Evolutionary conservation across 1,284 basidiomycete species (phyloP), one percentile per base, ranked within the genome.

Genomic region (Cryptococcus wingfieldii): DNA sequence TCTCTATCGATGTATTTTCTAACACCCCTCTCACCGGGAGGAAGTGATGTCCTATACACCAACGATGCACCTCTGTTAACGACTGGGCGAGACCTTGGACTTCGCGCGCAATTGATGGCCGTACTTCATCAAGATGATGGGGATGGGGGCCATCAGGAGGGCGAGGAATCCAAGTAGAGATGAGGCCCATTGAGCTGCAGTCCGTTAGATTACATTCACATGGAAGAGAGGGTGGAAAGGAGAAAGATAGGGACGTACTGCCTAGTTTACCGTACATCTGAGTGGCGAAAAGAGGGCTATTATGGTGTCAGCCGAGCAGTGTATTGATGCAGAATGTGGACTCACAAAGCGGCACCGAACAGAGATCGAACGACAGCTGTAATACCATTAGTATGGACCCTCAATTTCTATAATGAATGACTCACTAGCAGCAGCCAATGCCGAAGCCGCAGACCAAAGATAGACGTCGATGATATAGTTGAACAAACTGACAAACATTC

Each of bases 401-500:
- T 16, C 41, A 25, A 4, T 5, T 7, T 49, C 25, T 28, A 34
- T 10, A 7, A 34, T 6, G 16, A 2, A 6, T 25, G 2, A 61
- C 61, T 57, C 53, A 58, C 64, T 83, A 56, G 77, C 78, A 41
- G 73, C 78, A 0, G 80, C 76, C 1, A 83, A 69, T 1, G 80
- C 82, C 3, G 74, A 77, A 27, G 81, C 80, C 1, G 81, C 79
- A 12, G 77, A 73, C 66, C 75, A 72, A n/a, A 82, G 70, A 60
- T 82, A 82, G 6, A 76, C 72, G 62, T 82, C 81, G 62, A 82
- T 77, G 60, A 82, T 74, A 65, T 69, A 79, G 71, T 78, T 77
- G 69, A 77, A 77, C 48, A 79, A 60, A 4, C 71, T 71, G 25
- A 80, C 71, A 69, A 82, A 82, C 83, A 87, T 83, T 59, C 83